Evolutionary conservation across 495 filamentous ascomycete genomes (phyloP), one percentile per base, ranked within the genome.

Genomic region (Halenospora varia): DNA sequence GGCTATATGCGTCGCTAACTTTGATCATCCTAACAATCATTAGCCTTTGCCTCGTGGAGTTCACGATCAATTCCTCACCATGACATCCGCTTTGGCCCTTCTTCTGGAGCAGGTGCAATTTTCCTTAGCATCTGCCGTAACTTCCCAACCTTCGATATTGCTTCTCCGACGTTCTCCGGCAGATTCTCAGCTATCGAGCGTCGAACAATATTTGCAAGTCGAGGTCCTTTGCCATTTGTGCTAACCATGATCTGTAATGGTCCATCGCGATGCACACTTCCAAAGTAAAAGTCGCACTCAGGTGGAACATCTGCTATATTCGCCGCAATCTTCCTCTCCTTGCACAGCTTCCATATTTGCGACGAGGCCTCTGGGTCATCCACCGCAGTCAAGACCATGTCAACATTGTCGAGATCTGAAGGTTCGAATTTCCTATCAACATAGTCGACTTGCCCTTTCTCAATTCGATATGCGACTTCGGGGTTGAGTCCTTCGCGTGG

Each of bases 211-310:
- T 87, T 93, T 11, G 94, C 94, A 55, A 97, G 70, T 73, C 93
- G 87, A 1, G 94, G 94, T 0, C 94, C 94, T 68, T 97, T 97
- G 8, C 94, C 94, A 69, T 97, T 97, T 10, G 94, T 98, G 70
- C 87, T 92, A 48, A 98, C 92, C 94, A 98, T 98, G 60, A 98
- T 83, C 77, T 98, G 94, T 59, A 98, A 71, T 10, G 94, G 95
- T 0, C 94, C 94, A 71, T 97, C 95, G 20, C 94, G 83, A 75
- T 98, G 88, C 25, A 97, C 83, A 70, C 87, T 92, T 47, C 94
- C 94, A 70, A 98, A 98, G 72, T 97, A 98, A 68, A 98, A 98
- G 66, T 98, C 94, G 69, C 94, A 98, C 70, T 97, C 94, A 0
- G 91, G 81, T 0, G 95, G 95, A 1, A 97, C 95, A 71, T 98